Evolutionary conservation across 345 rosid genomes (phyloP), one percentile per base, ranked within the genome.

Genomic region (Kandelia obovata): DNA sequence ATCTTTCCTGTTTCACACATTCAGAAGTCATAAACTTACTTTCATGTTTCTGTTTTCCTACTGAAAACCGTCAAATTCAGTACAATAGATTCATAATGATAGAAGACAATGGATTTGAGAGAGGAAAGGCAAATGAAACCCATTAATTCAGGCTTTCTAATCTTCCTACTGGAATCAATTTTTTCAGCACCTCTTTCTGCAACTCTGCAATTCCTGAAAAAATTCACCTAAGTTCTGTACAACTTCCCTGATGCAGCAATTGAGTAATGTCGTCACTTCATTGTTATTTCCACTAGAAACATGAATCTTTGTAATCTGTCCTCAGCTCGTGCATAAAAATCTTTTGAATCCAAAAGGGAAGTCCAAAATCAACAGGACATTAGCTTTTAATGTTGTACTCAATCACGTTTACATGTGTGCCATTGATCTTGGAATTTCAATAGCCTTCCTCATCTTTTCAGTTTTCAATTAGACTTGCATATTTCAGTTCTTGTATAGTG

Each of bases 1-100:
- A 84, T 85, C 82, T 80, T 83, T 67, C 92, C 97, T 90, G 82
- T 73, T 73, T 53, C 71, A 78, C 28, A 69, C 26, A 76, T 46
- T 26, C 63, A 69, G 25, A 61, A 23, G 64, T 13, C 34, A 49
- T 64, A 20, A 71, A 49, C n/a, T 62, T 39, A 27, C 25, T 55
- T 43, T 37, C 58, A 62, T 59, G 17, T 31, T 30, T 52, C 58
- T 70, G 61, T 49, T 61, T 27, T 60, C 32, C 37, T 25, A 5
- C 17, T 25, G 21, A 19, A 39, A 39, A 20, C 7, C 64, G 56
- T 27, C 26, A 20, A 57, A 3, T 25, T 51, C 5, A 21, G 6
- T 7, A 19, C 32, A 58, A 58, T 3, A 58, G n/a, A 1, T 20
- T 8, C 3, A 49, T 27, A 17, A 13, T 4, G 32, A n/a, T 31